phyloP scores from a whole-genome alignment of 805 yeast genomes.

The Candida endomychidarum region DNA sequence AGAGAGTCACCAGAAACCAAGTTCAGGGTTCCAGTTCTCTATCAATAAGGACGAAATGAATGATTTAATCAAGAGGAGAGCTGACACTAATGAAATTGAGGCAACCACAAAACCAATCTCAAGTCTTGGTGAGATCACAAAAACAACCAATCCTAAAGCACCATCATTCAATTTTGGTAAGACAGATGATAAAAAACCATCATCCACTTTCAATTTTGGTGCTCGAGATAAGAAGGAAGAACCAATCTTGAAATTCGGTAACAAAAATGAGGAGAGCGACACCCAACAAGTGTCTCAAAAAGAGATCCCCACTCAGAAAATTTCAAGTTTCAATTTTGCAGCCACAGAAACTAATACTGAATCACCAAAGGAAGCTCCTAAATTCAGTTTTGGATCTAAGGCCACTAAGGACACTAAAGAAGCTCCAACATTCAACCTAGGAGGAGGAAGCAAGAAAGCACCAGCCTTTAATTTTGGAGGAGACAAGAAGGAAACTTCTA shows the following conservation, averaged over 20 bases:
- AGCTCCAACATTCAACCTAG: no score
- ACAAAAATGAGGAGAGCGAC: no score
- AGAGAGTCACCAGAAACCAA: slow-evolving; percentile 24
- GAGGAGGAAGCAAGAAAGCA: slow-evolving; percentile 5
- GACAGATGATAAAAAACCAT: background rate
- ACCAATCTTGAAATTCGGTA: slow-evolving; percentile 3
- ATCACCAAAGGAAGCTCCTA: slow-evolving; percentile 6
- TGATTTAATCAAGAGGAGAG: slow-evolving; percentile 22
- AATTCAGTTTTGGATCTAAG: slow-evolving; percentile 7
- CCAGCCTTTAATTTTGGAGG: slow-evolving; percentile 22
- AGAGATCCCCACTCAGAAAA: no score
- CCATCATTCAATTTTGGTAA: slow-evolving; percentile 2
- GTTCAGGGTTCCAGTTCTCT: slow-evolving; percentile 38
- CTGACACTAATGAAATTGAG: background rate
- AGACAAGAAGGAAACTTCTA: background rate
- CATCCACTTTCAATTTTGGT: slow-evolving; percentile 3
- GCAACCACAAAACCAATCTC: background rate
- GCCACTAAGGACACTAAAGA: background rate
- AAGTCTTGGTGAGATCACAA: no score
- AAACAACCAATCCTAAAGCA: no score
- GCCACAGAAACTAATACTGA: no score
- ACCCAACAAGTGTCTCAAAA: no score
- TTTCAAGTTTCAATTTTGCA: no score
- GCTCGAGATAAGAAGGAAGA: slow-evolving; percentile 5
- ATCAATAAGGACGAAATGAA: slow-evolving; percentile 30